Percentiles rank a stretch among this genome's conserved stretches.
Evolutionary conservation across 805 yeast species (phyloP).

Genomic region (Candida manassasensis): DNA sequence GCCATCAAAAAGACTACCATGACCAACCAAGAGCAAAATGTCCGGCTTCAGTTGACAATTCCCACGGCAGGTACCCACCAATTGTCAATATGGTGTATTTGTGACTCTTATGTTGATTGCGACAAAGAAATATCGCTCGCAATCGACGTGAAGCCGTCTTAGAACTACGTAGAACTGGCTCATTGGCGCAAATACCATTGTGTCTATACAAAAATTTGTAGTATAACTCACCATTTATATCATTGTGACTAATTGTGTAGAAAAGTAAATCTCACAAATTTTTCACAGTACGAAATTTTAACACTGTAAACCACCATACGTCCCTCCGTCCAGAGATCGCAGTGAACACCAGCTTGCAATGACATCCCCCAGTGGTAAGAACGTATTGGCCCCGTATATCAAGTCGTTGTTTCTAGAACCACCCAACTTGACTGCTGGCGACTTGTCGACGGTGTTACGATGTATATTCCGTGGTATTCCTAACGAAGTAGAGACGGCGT

Average conservation of each 20-base stretch:
- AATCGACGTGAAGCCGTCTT: slow-evolving; percentile 36
- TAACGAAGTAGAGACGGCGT: slow-evolving; percentile 64
- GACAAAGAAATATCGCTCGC: slow-evolving; percentile 73
- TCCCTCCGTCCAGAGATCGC: no score
- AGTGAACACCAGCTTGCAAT: no score
- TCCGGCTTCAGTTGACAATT: slow-evolving; percentile 52
- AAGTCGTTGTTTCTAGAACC: slow-evolving; percentile 60
- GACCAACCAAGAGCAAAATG: slow-evolving; percentile 46
- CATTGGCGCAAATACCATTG: no score
- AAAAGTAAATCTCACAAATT: no score
- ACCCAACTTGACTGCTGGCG: slow-evolving; percentile 57
- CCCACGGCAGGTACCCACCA: slow-evolving; percentile 58
- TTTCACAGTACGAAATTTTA: no score
- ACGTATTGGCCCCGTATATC: slow-evolving; percentile 51
- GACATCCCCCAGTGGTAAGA: slow-evolving; percentile 9
- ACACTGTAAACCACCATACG: no score
- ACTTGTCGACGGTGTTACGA: slow-evolving; percentile 59
- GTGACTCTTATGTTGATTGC: slow-evolving; percentile 90
- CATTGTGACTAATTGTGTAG: no score
- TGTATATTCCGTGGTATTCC: slow-evolving; percentile 58
- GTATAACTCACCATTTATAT: no score
- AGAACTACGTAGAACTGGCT: no score
- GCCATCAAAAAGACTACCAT: slow-evolving; percentile 67
- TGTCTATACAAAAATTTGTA: no score
- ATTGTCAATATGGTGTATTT: slow-evolving; percentile 75